Conservation (phyloP, 106 monocot species). For the Xerophyta viscosa region DNA sequence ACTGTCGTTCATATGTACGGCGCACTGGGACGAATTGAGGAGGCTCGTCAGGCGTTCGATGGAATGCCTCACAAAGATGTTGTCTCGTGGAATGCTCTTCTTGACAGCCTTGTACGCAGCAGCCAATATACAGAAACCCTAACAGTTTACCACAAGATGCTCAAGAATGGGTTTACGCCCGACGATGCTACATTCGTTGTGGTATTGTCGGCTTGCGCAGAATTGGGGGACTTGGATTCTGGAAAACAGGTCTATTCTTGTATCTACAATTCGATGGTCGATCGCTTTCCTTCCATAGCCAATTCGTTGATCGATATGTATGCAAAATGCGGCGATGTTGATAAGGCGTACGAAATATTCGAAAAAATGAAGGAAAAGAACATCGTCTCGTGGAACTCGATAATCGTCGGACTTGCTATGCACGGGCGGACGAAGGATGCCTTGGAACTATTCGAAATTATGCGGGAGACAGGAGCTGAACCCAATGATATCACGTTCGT, state of each 20-base stretch:
- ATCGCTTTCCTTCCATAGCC: conserved; percentile 12
- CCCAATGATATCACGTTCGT: conserved; percentile 57
- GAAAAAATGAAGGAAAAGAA: conserved; percentile 39
- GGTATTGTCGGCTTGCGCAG: conserved; percentile 44
- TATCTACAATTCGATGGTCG: conserved; percentile 3
- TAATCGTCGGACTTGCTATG: conserved; percentile 51
- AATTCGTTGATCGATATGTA: conserved; percentile 69
- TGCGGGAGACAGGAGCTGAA: conserved; percentile 21
- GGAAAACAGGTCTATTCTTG: conserved; percentile 30
- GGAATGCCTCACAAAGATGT: conserved; percentile 26
- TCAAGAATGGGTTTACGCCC: conserved; percentile 15
- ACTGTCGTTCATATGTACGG: conserved; percentile 60
- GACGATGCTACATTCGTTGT: conserved; percentile 43
- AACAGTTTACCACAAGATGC: conserved; percentile 26
- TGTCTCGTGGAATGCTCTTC: conserved; percentile 53
- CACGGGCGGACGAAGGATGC: conserved; percentile 33
- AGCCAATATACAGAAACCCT: conserved; percentile 20
- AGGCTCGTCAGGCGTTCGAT: conserved; percentile 36
- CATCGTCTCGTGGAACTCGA: conserved; percentile 52
- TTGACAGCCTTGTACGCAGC: conserved; percentile 32
- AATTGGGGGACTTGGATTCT: conserved; percentile 37
- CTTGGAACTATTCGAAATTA: conserved; percentile 26
- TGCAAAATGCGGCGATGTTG: conserved; percentile 51
- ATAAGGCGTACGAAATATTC: conserved; percentile 25
- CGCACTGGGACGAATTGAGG: conserved; percentile 1